These are phyloP conservation scores for Medakamo hakoo DNA, from an alignment of 139 green algal species.

Conservation along the genomic window DNA sequence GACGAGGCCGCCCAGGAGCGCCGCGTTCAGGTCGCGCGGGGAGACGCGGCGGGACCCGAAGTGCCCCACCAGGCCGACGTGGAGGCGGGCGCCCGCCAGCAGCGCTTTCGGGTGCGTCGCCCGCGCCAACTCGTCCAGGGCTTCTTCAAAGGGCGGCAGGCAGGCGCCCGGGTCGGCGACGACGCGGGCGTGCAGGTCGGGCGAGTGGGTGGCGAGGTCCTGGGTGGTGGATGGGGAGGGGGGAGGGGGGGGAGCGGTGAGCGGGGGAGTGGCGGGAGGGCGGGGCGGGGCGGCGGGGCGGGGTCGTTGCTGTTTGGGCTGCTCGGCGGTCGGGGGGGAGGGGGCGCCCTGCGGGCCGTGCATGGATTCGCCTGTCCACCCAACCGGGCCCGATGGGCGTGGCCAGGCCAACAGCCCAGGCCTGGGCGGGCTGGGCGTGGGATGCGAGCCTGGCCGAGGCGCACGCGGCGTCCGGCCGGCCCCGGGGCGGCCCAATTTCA, in stretches of 20 bases:
- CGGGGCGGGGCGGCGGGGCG: not conserved
- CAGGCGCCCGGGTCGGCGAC: slow-evolving; percentile 53
- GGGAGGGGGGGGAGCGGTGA: slow-evolving; percentile 5
- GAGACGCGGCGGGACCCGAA: slow-evolving; percentile 78
- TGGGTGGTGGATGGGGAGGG: slow-evolving; percentile 16
- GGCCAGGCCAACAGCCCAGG: too few relatives aligned
- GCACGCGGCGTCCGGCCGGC: too few relatives aligned
- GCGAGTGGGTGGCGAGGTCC: slow-evolving; percentile 65
- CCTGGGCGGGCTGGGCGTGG: too few relatives aligned
- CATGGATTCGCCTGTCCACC: too few relatives aligned
- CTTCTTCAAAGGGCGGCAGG: slow-evolving; percentile 70
- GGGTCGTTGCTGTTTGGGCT: slow-evolving; percentile 5
- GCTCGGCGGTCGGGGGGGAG: not conserved
- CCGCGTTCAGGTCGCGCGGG: slow-evolving; percentile 59
- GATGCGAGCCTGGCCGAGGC: too few relatives aligned
- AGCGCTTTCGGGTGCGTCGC: slow-evolving; percentile 19
- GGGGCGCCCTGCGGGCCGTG: too few relatives aligned
- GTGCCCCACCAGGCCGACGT: slow-evolving; percentile 69
- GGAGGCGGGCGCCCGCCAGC: slow-evolving; percentile 25
- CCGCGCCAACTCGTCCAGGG: slow-evolving; percentile 14
- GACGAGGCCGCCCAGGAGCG: slow-evolving; percentile 67
- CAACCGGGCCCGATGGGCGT: too few relatives aligned
- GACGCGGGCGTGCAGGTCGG: slow-evolving; percentile 42
- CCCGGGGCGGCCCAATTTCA: too few relatives aligned
- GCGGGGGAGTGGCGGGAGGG: not conserved